A percentile compares a stretch with the other conserved stretches of the same genome.
phyloP scores from a whole-genome alignment of 2,329 filamentous ascomycete genomes.

The Corinectria fuckeliana region DNA sequence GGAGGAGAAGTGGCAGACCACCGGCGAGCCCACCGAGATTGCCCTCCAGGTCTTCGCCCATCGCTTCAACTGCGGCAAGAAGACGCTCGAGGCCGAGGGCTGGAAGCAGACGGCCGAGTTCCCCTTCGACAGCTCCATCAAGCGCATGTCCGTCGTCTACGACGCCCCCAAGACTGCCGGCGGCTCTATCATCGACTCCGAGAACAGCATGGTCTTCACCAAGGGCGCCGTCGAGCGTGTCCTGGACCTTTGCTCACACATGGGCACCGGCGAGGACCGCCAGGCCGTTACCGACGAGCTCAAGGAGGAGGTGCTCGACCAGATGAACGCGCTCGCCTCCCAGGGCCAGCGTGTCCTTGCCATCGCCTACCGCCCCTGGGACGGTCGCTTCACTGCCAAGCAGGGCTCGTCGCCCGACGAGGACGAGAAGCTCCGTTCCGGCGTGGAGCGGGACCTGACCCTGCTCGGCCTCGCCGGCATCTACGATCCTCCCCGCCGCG shows the following conservation, averaged over 20 bases:
- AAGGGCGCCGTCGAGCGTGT: slow-evolving; percentile 69
- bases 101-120: slow-evolving; percentile 74
- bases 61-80: slow-evolving; percentile 68
- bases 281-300: slow-evolving; percentile 57
- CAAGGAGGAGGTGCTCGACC: slow-evolving; percentile 56
- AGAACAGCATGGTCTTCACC: slow-evolving; percentile 62
- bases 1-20: slow-evolving; percentile 68
- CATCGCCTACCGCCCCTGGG: slow-evolving; percentile 68
- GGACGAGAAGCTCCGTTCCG: slow-evolving; percentile 59
- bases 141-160: slow-evolving; percentile 82
- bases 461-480: slow-evolving; percentile 86
- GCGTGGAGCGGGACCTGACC: slow-evolving; percentile 71
- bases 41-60: slow-evolving; percentile 78
- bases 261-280: slow-evolving; percentile 51
- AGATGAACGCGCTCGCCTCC: slow-evolving; percentile 66
- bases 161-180: slow-evolving; percentile 52
- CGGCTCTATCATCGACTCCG: slow-evolving; percentile 46
- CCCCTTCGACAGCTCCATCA: slow-evolving; percentile 79
- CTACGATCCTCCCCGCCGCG: slow-evolving; percentile 83
- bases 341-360: slow-evolving; percentile 77
- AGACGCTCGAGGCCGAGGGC: slow-evolving; percentile 55
- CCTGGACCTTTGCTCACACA: slow-evolving; percentile 60
- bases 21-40: slow-evolving; percentile 77
- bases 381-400: slow-evolving; percentile 54
- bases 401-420: slow-evolving; percentile 43